These are phyloP conservation scores for Stagonosporopsis vannaccii DNA, from an alignment of 2,329 filamentous ascomycete genomes.

Conservation along the genomic window DNA sequence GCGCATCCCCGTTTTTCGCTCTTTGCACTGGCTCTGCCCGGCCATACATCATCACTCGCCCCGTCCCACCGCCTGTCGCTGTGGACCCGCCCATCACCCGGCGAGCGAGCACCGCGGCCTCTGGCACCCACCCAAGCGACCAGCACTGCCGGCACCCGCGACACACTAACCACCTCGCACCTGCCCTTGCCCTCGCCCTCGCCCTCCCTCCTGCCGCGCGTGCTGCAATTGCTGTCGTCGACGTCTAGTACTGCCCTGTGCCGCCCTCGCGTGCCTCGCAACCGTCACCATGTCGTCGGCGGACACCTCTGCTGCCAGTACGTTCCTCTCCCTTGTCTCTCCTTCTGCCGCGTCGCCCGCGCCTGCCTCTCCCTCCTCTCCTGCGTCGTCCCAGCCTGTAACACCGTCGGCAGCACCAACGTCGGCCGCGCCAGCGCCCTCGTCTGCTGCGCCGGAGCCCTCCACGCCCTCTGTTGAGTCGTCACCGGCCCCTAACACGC, in stretches of 20 bases:
- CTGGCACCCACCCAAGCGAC: conserved; percentile 8
- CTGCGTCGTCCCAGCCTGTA: conserved; percentile 27
- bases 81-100: conserved; percentile 19
- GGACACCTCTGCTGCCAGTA: conserved; percentile 42
- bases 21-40: conserved; percentile 16
- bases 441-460: conserved; percentile 26
- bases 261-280: conserved; percentile 19
- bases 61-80: conserved; percentile 25
- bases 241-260: conserved; percentile 20
- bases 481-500: conserved; percentile 27
- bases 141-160: conserved; percentile 16
- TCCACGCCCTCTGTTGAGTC: conserved; percentile 26
- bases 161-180: conserved; percentile 31
- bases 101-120: conserved; percentile 8
- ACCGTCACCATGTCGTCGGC: conserved; percentile 37
- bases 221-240: conserved; percentile 1
- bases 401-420: conserved; percentile 32
- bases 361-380: conserved; percentile 21
- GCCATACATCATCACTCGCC: conserved; percentile 31
- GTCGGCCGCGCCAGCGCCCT: conserved; percentile 23
- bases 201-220: conserved; percentile 6
- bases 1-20: conserved; percentile 9
- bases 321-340: conserved; percentile 37
- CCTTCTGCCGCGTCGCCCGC: conserved; percentile 19
- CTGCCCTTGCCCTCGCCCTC: conserved; percentile 25